Evolutionary conservation across 202 grass and related monocot species (phyloP).

Genomic region (Carex sylvatica): DNA sequence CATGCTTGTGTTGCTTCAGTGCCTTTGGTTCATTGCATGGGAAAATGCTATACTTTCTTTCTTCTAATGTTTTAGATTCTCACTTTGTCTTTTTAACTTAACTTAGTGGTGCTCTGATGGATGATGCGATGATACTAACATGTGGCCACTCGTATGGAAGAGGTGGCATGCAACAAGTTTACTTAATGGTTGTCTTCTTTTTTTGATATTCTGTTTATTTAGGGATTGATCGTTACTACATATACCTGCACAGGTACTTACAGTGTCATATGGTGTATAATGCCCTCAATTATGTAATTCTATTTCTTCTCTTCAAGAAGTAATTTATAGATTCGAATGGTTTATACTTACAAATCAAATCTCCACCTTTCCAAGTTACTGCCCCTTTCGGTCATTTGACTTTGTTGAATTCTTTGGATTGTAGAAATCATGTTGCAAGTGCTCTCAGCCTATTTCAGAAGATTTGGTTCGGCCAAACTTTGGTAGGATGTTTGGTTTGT

Average conservation of each 20-base stretch:
- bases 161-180: constrained; percentile 68
- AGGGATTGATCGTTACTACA: not conserved
- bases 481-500: constrained; percentile 29
- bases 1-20: not conserved
- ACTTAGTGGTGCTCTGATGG: constrained; percentile 66
- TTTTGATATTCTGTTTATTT: not conserved
- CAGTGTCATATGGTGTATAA: not conserved
- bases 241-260: not conserved
- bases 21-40: not conserved
- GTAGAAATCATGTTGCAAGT: constrained; percentile 82
- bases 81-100: constrained; percentile 11
- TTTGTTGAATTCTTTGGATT: constrained; percentile 28
- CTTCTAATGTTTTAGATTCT: not conserved
- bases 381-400: not conserved
- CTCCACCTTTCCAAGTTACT: not conserved
- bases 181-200: constrained; percentile 57
- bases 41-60: not conserved
- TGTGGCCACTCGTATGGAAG: constrained; percentile 83
- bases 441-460: constrained; percentile 55
- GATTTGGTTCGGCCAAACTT: constrained; percentile 67
- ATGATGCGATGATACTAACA: constrained; percentile 72
- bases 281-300: not conserved
- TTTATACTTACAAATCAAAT: not conserved
- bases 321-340: not conserved
- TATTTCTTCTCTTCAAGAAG: not conserved